These are phyloP conservation scores for Aureobasidium sp. DNA, from an alignment of 2,329 filamentous ascomycete genomes.

Conservation along the genomic window DNA sequence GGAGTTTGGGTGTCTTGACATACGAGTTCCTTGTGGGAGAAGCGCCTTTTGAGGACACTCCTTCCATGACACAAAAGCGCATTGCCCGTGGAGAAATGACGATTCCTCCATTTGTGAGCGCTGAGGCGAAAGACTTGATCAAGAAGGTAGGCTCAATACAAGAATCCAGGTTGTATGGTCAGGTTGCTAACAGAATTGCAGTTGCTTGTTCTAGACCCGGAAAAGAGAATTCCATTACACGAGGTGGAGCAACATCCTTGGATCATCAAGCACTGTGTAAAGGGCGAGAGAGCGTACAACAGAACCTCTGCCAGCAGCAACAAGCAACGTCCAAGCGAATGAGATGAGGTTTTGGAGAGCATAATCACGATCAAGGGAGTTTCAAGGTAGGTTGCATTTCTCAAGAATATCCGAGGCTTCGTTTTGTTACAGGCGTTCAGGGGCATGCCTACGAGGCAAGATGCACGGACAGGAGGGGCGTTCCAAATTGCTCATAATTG, in stretches of 20 bases:
- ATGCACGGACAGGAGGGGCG: background rate
- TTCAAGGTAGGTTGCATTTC: conserved; percentile 9
- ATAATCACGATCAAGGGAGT: background rate
- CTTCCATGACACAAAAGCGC: conserved; percentile 17
- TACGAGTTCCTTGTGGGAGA: conserved; percentile 18
- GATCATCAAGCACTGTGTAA: conserved; percentile 23
- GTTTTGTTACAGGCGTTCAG: background rate
- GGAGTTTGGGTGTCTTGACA: conserved; percentile 17
- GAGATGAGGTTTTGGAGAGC: background rate
- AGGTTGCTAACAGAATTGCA: conserved; percentile 4
- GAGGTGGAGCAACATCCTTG: conserved; percentile 17
- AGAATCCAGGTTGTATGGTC: background rate
- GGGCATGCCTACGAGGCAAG: background rate
- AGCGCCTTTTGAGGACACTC: conserved; percentile 18
- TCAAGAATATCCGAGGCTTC: background rate
- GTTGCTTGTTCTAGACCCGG: conserved; percentile 17
- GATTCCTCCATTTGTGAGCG: conserved; percentile 17
- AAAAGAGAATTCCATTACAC: conserved; percentile 15
- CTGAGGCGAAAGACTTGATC: conserved; percentile 17
- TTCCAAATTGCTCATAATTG: background rate
- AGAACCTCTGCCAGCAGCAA: conserved; percentile 29
- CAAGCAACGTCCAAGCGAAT: conserved; percentile 18
- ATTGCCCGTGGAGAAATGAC: conserved; percentile 18
- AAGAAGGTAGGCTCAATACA: conserved; percentile 15
- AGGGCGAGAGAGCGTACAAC: conserved; percentile 38